A percentile compares a stretch with the other conserved stretches of the same genome.
phyloP scores from a whole-genome alignment of 768 basidiomycete species.

The Rhodotorula graminis region DNA sequence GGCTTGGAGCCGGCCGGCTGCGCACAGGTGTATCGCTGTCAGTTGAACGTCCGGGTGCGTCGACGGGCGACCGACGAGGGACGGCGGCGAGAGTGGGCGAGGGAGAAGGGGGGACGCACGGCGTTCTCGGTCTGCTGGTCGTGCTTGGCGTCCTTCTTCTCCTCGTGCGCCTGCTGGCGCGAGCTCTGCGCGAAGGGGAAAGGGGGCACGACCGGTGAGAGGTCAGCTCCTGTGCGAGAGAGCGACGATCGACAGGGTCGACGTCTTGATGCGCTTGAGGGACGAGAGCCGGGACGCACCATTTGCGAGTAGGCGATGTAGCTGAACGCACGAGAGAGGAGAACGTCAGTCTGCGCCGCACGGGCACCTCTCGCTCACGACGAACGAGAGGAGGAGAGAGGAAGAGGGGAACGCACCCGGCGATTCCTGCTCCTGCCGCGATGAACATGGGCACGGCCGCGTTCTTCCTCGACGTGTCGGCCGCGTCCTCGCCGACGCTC shows the following conservation, averaged over 20 bases:
- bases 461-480: conserved; percentile 8
- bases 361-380: too few species aligned
- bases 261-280: background rate
- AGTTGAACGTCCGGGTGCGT: too few species aligned
- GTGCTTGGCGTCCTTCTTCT: background rate
- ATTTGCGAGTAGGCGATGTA: conserved; percentile 11
- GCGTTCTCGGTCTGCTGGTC: background rate
- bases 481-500: conserved; percentile 1
- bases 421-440: background rate
- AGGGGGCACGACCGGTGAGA: too few species aligned
- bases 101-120: background rate
- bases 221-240: background rate
- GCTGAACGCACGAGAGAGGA: background rate
- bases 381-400: too few species aligned
- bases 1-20: background rate
- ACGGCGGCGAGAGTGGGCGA: too few species aligned
- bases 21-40: background rate
- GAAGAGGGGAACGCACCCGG: background rate
- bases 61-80: too few species aligned
- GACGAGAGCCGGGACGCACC: background rate
- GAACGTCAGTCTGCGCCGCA: too few species aligned
- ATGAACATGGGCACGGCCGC: background rate
- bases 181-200: background rate
- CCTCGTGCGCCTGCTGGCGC: background rate
- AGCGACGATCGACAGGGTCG: background rate